Conservation (phyloP, 2,329 filamentous ascomycete genomes). For the Talaromyces atroroseus region DNA sequence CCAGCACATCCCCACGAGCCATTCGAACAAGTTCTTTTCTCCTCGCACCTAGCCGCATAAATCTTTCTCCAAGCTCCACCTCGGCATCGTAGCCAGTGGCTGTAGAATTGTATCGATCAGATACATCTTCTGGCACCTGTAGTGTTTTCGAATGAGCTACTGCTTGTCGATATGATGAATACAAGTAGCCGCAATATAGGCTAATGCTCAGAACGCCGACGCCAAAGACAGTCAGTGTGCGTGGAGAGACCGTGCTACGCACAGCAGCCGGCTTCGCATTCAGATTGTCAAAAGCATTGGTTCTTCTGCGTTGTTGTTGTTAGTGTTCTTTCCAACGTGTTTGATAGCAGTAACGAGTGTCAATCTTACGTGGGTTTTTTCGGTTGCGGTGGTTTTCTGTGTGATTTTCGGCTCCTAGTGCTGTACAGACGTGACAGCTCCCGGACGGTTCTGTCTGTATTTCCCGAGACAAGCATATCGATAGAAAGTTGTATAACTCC, state of each 20-base stretch:
- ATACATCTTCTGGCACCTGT: slow-evolving; percentile 37
- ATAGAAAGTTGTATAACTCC: neutral
- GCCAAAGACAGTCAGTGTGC: slow-evolving; percentile 33
- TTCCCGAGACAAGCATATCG: neutral
- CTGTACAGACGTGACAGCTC: slow-evolving; percentile 3
- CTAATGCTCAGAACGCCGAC: slow-evolving; percentile 37
- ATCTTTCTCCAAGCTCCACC: slow-evolving; percentile 40
- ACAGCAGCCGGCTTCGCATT: neutral
- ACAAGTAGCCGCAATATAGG: slow-evolving; percentile 41
- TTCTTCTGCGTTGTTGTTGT: neutral
- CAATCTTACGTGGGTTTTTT: neutral
- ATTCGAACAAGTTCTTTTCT: slow-evolving; percentile 38
- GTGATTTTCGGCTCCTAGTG: neutral
- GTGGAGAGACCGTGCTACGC: slow-evolving; percentile 22
- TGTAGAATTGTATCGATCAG: slow-evolving; percentile 42
- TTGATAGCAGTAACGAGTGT: neutral
- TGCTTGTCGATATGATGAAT: slow-evolving; percentile 37
- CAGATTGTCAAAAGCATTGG: neutral
- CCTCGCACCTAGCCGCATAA: slow-evolving; percentile 37
- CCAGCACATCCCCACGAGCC: slow-evolving; percentile 44
- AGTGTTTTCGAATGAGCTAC: slow-evolving; percentile 28
- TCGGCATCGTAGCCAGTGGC: slow-evolving; percentile 42
- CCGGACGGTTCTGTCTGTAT: neutral
- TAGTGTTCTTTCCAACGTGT: neutral
- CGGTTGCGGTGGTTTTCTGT: neutral